These are phyloP conservation scores for Leptodontidium sp. DNA, from an alignment of 2,329 filamentous ascomycete species.

Conservation along the genomic window DNA sequence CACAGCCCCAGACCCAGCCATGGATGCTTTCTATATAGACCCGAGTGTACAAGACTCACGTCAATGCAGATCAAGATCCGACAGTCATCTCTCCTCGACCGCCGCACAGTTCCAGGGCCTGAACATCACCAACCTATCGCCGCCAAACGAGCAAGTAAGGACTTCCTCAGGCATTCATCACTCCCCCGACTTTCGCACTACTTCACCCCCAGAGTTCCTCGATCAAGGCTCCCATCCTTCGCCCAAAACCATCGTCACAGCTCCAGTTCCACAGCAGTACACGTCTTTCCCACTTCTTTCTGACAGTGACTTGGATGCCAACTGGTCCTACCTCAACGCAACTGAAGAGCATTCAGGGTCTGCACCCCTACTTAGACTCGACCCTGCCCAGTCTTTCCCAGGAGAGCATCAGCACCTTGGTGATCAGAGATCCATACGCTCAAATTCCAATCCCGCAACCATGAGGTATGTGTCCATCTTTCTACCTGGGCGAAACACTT, in stretches of 20 bases:
- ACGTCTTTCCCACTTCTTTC: conserved; percentile 44
- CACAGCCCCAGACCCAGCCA: conserved; percentile 43
- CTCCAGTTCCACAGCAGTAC: conserved; percentile 40
- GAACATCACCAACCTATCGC: conserved; percentile 40
- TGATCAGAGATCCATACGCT: conserved; percentile 36
- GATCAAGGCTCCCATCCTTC: conserved; percentile 35
- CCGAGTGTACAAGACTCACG: conserved; percentile 45
- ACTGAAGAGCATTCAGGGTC: conserved; percentile 39
- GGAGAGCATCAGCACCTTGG: conserved; percentile 27
- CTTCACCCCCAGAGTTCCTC: conserved; percentile 36
- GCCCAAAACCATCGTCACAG: conserved; percentile 37
- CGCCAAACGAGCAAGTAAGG: conserved; percentile 34
- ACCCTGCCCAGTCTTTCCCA: conserved; percentile 39
- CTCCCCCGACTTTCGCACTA: conserved; percentile 29
- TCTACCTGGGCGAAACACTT: not conserved
- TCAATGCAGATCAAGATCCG: conserved; percentile 46
- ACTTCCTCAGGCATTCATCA: conserved; percentile 31
- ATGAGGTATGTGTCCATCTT: conserved; percentile 42
- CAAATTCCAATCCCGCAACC: conserved; percentile 41
- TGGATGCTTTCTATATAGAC: conserved; percentile 47
- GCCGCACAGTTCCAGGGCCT: conserved; percentile 44
- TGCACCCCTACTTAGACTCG: conserved; percentile 40
- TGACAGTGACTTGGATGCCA: conserved; percentile 41
- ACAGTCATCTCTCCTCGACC: conserved; percentile 44
- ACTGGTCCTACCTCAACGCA: conserved; percentile 42